Base-by-base conservation (phyloP, 2,329 filamentous ascomycete genomes). In the Acephala macrosclerotiorum region DNA sequence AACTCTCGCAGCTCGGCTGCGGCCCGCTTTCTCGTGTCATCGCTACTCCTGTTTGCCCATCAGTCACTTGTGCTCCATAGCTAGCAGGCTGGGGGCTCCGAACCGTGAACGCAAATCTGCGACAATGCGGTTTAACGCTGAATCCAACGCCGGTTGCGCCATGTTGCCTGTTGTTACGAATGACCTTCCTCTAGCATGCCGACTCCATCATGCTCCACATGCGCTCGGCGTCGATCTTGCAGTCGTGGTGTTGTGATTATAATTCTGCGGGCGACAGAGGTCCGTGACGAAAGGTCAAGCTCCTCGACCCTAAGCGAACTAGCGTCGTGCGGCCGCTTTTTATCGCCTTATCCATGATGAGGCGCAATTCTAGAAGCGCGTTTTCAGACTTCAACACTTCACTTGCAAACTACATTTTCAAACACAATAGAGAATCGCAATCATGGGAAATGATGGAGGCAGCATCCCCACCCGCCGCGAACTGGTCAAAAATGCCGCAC, bases 391-490 rank as follows among this genome's bases (percentile, higher is more conserved):
- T 3, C 3, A 47, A 22, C 11, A 18, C 8, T 7, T 22, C 29
- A 33, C 29, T 33, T 33, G 9, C 29, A 33, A 33, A 33, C 29
- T 33, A 33, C 29, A 33, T 5, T 33, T 33, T 33, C 9, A 49
- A 22, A 22, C 16, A 2, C 45, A 22, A 33, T 7, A 53, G 29
- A 16, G 2, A 53, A 26, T 45, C 20, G 22, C 33, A 25, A 36
- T 40, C 73, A 97, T 99, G 96, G 96, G 96, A 77, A 99, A 99
- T 81, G 96, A 99, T 78, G 96, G 96, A 73, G 96, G 96, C 77
- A 95, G 93, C 72, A 99, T 99, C 72, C 96, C 96, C 5, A 98
- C 91, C 69, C 92, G 96, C 36, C 91, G 94, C 75, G 96, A 99
- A 80, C 92, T 99, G 55, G 96, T 99, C 78, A 97, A 97, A 80